Base-by-base conservation (phyloP, 1,284 basidiomycete species). In the Marasmius oreades region DNA sequence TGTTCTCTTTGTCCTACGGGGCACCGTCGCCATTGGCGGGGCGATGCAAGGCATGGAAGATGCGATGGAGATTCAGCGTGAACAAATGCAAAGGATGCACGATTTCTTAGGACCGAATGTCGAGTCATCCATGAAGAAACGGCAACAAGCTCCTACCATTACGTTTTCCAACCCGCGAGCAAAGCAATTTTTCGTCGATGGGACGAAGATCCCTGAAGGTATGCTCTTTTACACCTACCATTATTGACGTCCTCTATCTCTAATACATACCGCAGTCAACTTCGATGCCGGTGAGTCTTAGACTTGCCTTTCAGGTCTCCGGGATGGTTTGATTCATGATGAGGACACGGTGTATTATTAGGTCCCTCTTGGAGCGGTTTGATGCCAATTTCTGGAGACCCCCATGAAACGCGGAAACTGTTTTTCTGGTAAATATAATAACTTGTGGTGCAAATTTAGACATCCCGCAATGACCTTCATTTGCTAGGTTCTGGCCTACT, bases 301-400 rank as follows among this genome's bases (percentile, higher is more conserved):
- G 5, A 31, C 28, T 31, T 31, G n/a, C n/a, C 28, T 31, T 10
- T 10, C 28, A 10, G 11, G 34, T 18, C 16, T 26, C 5, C 16
- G 28, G 12, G 18, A 34, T 20, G 16, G 6, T 23, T 12, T 18
- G 4, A 20, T 45, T 26, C 18, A 20, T 22, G 47, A 12, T 24
- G 11, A 20, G 5, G n/a, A 36, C 26, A 16, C 1, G 22, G 26
- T 31, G 16, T 24, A 5, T 37, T 22, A 22, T 1, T 23, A 59
- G 58, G 86, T n/a, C 82, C 85, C 10, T 86, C 83, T 46, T 88
- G 84, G 83, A 72, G 85, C 31, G 87, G 86, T 1, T 66, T 88
- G 51, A 67, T 89, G 60, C 86, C 86, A 3, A 86, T 89, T 56
- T 85, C 83, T 55, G 70, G 69, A 26, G 71, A 75, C 24, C 62